These are phyloP conservation scores for Reticulascus tulasneorum DNA, from an alignment of 2,329 filamentous ascomycete genomes.

Conservation along the genomic window DNA sequence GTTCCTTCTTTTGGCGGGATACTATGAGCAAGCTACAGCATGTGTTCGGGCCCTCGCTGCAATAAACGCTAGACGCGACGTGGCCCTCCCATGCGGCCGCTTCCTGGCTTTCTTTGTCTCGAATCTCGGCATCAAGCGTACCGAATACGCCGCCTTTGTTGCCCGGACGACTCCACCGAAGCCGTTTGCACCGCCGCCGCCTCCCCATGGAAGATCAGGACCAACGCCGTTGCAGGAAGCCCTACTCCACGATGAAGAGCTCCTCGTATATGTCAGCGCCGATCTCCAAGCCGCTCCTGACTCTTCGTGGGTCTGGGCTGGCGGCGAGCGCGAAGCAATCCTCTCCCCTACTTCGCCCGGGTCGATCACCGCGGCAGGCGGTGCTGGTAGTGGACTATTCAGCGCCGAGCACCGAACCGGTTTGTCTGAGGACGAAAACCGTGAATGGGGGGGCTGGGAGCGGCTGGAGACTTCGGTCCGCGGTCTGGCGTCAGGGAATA, in stretches of 20 bases:
- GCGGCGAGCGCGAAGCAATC: conserved; percentile 47
- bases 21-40: conserved; percentile 67
- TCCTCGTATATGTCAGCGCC: conserved; percentile 79
- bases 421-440: conserved; percentile 51
- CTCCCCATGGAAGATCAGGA: conserved; percentile 16
- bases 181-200: conserved; percentile 22
- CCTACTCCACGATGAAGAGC: conserved; percentile 69
- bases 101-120: conserved; percentile 79
- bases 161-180: conserved; percentile 28
- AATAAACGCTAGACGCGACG: conserved; percentile 66
- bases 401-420: conserved; percentile 46
- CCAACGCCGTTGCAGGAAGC: conserved; percentile 28
- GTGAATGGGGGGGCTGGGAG: conserved; percentile 79
- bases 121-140: conserved; percentile 53
- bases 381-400: conserved; percentile 33
- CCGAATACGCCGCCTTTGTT: conserved; percentile 37
- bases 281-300: conserved; percentile 80
- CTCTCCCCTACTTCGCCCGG: conserved; percentile 12
- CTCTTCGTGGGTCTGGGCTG: conserved; percentile 78
- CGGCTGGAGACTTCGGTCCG: conserved; percentile 54
- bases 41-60: conserved; percentile 69
- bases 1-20: conserved; percentile 70
- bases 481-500: conserved; percentile 19
- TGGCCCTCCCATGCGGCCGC: conserved; percentile 75
- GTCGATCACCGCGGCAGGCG: conserved; percentile 13